Evolutionary conservation across 2,329 filamentous ascomycete genomes (phyloP).

Genomic region (Colletotrichum brevisporum): DNA sequence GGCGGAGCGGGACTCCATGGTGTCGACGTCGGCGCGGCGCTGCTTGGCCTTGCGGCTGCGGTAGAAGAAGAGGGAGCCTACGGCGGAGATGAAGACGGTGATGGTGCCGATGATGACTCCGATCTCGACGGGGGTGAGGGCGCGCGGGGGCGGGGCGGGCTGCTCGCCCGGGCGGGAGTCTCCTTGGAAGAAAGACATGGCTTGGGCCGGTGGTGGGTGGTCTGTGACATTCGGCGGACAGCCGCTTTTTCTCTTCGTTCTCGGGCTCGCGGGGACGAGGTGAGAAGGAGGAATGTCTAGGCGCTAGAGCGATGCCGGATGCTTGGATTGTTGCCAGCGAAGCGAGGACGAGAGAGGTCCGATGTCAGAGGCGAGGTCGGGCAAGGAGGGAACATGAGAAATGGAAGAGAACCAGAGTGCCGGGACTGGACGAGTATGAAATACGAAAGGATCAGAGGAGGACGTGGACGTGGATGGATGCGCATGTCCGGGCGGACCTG

Average conservation of each 20-base stretch:
- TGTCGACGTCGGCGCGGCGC: conserved; percentile 8
- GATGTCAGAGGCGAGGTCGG: background rate
- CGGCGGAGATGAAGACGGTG: conserved; percentile 43
- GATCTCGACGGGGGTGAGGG: conserved; percentile 46
- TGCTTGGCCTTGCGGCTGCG: conserved; percentile 39
- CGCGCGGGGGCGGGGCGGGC: conserved; percentile 31
- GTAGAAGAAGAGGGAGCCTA: conserved; percentile 45
- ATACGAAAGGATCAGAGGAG: conserved; percentile 1
- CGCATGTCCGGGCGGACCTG: no score
- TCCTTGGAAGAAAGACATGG: conserved; percentile 41
- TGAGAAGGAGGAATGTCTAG: no score
- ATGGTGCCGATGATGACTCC: conserved; percentile 46
- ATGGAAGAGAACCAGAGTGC: conserved; percentile 3
- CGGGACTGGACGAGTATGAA: conserved; percentile 18
- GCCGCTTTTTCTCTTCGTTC: background rate
- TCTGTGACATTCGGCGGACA: conserved; percentile 9
- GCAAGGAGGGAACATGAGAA: background rate
- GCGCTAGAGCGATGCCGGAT: no score
- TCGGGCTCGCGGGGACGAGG: no score
- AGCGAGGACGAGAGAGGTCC: background rate
- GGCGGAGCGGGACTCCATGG: background rate
- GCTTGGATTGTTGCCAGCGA: no score
- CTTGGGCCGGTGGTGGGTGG: background rate
- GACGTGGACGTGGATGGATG: no score
- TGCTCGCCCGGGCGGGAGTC: conserved; percentile 35